These are phyloP conservation scores for Gnomoniopsis sp. DNA, from an alignment of 2,329 filamentous ascomycete species.

Conservation along the genomic window DNA sequence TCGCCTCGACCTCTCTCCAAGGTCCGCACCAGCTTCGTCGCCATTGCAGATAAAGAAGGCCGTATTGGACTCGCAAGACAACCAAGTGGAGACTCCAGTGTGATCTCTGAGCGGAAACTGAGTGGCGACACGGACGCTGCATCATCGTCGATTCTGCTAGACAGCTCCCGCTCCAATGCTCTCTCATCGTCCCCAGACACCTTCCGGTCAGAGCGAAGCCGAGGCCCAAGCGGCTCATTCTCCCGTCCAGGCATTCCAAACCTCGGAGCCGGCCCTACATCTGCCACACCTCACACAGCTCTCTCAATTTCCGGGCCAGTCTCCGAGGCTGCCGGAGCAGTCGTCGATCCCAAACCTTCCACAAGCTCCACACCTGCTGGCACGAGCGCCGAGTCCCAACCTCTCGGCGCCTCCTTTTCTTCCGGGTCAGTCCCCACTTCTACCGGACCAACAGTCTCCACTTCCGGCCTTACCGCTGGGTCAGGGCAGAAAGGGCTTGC, in stretches of 20 bases:
- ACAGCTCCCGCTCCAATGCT: conserved; percentile 32
- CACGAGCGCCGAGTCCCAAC: conserved; percentile 20
- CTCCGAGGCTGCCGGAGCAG: background rate
- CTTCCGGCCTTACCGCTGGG: background rate
- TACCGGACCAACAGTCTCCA: background rate
- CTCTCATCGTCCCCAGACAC: background rate
- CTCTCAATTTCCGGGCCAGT: background rate
- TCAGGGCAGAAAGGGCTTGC: conserved; percentile 14
- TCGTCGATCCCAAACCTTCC: conserved; percentile 21
- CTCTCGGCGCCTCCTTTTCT: background rate
- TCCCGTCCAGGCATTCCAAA: conserved; percentile 27
- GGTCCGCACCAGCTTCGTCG: conserved; percentile 71
- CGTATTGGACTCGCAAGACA: conserved; percentile 50
- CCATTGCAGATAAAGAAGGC: conserved; percentile 62
- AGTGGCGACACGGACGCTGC: conserved; percentile 37
- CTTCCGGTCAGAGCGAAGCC: conserved; percentile 4
- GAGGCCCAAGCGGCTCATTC: background rate
- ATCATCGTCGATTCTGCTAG: conserved; percentile 35
- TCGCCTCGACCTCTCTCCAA: conserved; percentile 68
- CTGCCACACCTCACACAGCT: conserved; percentile 18
- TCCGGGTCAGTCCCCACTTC: background rate
- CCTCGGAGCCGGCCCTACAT: conserved; percentile 33
- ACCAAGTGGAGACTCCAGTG: conserved; percentile 39
- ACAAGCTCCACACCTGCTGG: conserved; percentile 30
- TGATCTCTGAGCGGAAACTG: conserved; percentile 32